Conservation (phyloP, 2,329 filamentous ascomycete species). For the Aspergillus persii region DNA sequence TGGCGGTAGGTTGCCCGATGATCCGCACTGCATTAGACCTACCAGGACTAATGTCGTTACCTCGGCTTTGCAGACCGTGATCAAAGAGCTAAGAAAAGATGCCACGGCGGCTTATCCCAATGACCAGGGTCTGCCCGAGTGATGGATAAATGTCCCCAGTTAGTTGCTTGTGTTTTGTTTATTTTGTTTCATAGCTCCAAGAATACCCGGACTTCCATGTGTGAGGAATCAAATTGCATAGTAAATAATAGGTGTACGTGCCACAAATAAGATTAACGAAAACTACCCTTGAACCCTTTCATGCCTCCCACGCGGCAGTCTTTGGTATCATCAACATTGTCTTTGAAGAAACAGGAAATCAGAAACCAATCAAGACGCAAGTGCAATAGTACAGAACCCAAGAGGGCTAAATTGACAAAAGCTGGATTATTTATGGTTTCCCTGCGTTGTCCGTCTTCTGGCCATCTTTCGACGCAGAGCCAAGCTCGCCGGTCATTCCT, state of each 20-base stretch:
- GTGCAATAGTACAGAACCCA: not conserved
- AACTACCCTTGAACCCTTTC: not conserved
- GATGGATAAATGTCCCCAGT: not conserved
- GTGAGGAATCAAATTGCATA: not conserved
- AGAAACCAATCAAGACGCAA: not conserved
- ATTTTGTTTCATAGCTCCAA: not conserved
- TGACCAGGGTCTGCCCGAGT: constrained; percentile 19
- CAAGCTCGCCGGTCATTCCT: constrained; percentile 44
- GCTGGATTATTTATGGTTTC: constrained; percentile 20
- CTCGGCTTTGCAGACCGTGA: constrained; percentile 38
- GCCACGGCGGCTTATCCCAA: constrained; percentile 26
- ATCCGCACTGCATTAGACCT: not conserved
- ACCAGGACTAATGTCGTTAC: constrained; percentile 7
- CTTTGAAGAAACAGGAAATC: constrained; percentile 8
- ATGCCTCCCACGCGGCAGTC: constrained; percentile 6
- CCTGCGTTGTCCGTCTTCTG: constrained; percentile 26
- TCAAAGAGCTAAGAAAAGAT: constrained; percentile 47
- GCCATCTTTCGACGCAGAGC: constrained; percentile 23
- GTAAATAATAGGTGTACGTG: not conserved
- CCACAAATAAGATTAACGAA: not conserved
- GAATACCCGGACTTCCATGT: not conserved
- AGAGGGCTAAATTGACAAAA: not conserved
- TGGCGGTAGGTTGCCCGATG: constrained; percentile 66
- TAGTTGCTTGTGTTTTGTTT: not conserved
- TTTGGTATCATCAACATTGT: constrained; percentile 24